These are phyloP conservation scores for Coix lacrymajobi DNA, from an alignment of 176 grass and related monocot species.

Conservation along the genomic window DNA sequence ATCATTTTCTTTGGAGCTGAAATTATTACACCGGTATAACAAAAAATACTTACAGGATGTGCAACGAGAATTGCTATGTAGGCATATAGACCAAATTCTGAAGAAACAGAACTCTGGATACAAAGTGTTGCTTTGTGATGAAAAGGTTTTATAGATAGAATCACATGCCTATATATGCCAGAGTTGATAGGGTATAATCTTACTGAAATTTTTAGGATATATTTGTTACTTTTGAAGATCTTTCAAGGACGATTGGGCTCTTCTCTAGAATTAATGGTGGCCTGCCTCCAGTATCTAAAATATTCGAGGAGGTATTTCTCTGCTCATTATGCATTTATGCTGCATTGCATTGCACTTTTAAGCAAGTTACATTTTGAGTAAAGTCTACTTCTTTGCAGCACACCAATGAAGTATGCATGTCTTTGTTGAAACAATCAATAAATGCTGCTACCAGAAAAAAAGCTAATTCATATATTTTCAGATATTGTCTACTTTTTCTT, in stretches of 20 bases:
- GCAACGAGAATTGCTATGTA: constrained; percentile 48
- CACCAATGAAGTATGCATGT: constrained; percentile 46
- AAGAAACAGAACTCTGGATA: constrained; percentile 70
- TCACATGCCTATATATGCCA: background rate
- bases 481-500: background rate
- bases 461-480: constrained; percentile 21
- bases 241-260: constrained; percentile 73
- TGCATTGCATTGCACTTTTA: background rate
- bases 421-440: constrained; percentile 56
- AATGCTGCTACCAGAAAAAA: constrained; percentile 54
- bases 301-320: constrained; percentile 62
- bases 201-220: background rate
- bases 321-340: background rate
- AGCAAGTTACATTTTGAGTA: background rate
- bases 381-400: constrained; percentile 39
- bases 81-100: constrained; percentile 45
- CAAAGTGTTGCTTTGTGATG: constrained; percentile 61
- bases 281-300: constrained; percentile 46
- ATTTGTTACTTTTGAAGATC: constrained; percentile 25
- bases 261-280: constrained; percentile 55
- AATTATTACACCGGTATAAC: background rate
- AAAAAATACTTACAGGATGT: constrained; percentile 40
- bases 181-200: background rate
- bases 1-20: background rate
- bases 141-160: constrained; percentile 41